Base-by-base conservation (phyloP, 2,329 filamentous ascomycete genomes). In the Fusarium aywerte region DNA sequence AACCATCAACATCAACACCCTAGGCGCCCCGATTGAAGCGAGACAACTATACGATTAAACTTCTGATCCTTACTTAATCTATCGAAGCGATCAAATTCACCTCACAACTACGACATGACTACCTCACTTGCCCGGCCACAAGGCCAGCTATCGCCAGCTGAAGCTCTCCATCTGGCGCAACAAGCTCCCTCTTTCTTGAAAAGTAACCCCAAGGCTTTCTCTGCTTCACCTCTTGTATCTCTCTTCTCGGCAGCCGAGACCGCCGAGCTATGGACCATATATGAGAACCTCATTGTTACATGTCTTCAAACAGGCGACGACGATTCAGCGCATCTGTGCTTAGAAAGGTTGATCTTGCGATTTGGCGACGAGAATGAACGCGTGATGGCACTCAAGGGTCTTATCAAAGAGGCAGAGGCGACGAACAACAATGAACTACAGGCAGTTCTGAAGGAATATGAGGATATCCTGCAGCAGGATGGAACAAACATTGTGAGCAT, bases 311-410 rank as follows among this genome's bases (percentile, higher is more conserved):
- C 92, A 1, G 91, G 92, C 53, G 92, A 98, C 77, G 90, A 96
- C 72, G 82, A 87, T 67, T 87, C 92, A 23, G 96, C 96, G 23
- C 87, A 88, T 68, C 78, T 89, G 71, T 92, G 92, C 75, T 84
- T 98, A 35, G 87, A 92, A 73, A 87, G 90, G 63, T 85, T 99
- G 43, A 89, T 88, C 6, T 82, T 86, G 61, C 91, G 96, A 47
- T 99, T 99, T 76, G 94, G 95, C 25, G 82, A 86, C 25, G 84
- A 87, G 33, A 97, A 98, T 78, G 93, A 97, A 79, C 89, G 92
- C 69, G 85, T 98, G 49, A 90, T 95, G 85, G 93, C 91, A 12
- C 81, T 98, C 45, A 86, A 87, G 67, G 96, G 95, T 4, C 79
- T 99, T 25, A 90, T 94, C 68, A 90, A 93, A 73, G 96, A 98